Conservation (phyloP, 78 protist genomes). For the Pirum gemmata region DNA sequence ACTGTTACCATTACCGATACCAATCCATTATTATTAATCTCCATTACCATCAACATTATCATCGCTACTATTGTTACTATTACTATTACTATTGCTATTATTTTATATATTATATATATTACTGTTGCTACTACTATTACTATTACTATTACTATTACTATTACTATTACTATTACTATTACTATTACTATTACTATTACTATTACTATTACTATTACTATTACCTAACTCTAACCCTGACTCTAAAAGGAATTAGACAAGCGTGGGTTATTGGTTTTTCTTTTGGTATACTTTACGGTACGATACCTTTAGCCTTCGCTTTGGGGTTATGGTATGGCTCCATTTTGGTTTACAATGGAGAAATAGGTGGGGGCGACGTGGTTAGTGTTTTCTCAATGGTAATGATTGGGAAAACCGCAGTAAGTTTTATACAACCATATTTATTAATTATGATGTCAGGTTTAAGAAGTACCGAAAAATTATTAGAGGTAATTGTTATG, state of each 20-base stretch:
- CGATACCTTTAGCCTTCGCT: background rate
- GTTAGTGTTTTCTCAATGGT: conserved; percentile 23
- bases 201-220: no score
- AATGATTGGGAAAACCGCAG: conserved; percentile 6
- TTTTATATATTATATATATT: no score
- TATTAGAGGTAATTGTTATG: background rate
- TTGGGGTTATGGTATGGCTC: conserved; percentile 30
- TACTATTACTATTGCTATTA: no score
- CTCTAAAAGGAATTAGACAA: background rate
- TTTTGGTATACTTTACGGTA: background rate
- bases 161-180: no score
- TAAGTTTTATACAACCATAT: background rate
- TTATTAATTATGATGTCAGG: background rate
- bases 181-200: no score
- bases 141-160: no score
- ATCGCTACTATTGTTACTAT: no score
- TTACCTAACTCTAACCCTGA: background rate
- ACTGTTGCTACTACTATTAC: no score
- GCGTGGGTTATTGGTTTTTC: conserved; percentile 19
- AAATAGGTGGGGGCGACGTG: background rate
- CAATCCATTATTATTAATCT: no score
- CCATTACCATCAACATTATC: no score
- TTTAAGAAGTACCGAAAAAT: background rate
- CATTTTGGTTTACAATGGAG: background rate
- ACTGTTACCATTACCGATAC: no score